These are phyloP conservation scores for Sugiyamaella floridensis DNA, from an alignment of 805 yeast species.

Conservation along the genomic window DNA sequence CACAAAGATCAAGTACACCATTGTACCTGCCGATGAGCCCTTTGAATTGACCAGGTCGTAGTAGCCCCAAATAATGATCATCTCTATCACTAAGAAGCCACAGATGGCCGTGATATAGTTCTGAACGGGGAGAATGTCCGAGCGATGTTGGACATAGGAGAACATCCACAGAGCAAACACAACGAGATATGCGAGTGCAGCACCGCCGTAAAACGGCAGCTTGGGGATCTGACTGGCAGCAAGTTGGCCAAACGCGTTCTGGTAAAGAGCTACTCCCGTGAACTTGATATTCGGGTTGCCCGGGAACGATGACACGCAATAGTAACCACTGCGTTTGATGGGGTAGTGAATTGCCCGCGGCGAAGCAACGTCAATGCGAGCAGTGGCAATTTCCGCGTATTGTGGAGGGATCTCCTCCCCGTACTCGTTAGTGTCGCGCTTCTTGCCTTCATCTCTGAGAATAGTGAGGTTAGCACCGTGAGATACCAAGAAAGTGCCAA, in stretches of 20 bases:
- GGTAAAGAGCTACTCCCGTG: constrained; percentile 67
- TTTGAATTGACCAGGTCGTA: constrained; percentile 72
- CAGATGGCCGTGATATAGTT: constrained; percentile 83
- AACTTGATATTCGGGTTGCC: constrained; percentile 38
- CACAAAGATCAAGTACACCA: constrained; percentile 67
- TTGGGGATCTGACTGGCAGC: constrained; percentile 90
- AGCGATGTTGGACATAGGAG: constrained; percentile 75
- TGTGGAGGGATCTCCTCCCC: constrained; percentile 15
- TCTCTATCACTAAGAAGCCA: constrained; percentile 74
- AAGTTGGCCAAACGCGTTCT: constrained; percentile 85
- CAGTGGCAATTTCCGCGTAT: constrained; percentile 50
- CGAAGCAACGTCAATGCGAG: constrained; percentile 50
- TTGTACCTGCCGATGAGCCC: constrained; percentile 49
- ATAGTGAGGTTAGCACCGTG: constrained; percentile 35
- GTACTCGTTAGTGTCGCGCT: background rate
- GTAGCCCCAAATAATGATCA: constrained; percentile 83
- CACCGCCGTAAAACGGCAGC: constrained; percentile 77
- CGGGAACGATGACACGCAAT: constrained; percentile 71
- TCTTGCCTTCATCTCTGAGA: background rate
- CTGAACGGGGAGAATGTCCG: constrained; percentile 84
- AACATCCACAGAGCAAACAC: constrained; percentile 78
- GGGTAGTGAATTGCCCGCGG: constrained; percentile 55
- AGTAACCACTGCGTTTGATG: constrained; percentile 76
- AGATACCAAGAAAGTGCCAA: constrained; percentile 57
- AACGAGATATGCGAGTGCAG: constrained; percentile 77